These are phyloP conservation scores for Stylosanthes scabra DNA, from an alignment of 331 rosid genomes.

Conservation along the genomic window DNA sequence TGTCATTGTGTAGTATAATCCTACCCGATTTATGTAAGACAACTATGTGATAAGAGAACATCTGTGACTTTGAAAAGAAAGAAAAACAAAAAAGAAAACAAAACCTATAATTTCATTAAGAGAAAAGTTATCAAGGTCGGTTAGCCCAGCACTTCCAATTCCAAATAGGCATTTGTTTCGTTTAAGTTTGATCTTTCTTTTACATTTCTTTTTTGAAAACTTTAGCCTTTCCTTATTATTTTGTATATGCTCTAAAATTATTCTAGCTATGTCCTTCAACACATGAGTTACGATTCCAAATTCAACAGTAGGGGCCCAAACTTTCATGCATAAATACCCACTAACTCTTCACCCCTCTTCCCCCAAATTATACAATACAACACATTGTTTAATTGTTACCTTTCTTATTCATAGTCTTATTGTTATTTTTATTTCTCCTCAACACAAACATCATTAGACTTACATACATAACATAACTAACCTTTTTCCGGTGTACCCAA, in stretches of 20 bases:
- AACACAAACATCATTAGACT: conserved; percentile 19
- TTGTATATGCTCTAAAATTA: not conserved
- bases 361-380: conserved; percentile 23
- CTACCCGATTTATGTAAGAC: too few species aligned
- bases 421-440: conserved; percentile 7
- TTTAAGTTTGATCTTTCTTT: conserved; percentile 40
- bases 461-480: not conserved
- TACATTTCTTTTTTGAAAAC: not conserved
- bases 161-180: conserved; percentile 37
- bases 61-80: too few species aligned
- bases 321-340: conserved; percentile 58
- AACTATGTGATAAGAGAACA: too few species aligned
- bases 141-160: conserved; percentile 42
- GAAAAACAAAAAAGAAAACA: too few species aligned
- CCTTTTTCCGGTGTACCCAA: conserved; percentile 25
- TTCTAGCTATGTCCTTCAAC: conserved; percentile 21
- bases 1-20: too few species aligned
- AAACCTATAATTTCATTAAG: not conserved
- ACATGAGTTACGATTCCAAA: conserved; percentile 23
- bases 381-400: conserved; percentile 24
- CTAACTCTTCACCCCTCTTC: conserved; percentile 36
- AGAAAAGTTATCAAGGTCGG: conserved; percentile 44
- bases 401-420: not conserved
- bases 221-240: conserved; percentile 2
- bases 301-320: conserved; percentile 28